Evolutionary conservation across 306 rosid species (phyloP).

Genomic region (Arachis stenosperma): DNA sequence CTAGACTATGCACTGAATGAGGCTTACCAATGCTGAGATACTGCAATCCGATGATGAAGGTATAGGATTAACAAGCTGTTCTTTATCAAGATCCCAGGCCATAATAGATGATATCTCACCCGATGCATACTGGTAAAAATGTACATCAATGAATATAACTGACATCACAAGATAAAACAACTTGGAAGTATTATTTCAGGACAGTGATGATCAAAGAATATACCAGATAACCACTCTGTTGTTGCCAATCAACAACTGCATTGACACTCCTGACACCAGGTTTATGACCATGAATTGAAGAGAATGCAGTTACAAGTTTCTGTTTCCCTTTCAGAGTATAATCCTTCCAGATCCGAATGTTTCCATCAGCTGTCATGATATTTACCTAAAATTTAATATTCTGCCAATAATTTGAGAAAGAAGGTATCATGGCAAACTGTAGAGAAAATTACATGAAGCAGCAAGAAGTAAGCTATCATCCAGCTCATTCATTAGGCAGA

Average conservation of each 20-base stretch:
- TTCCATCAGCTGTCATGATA: conserved; percentile 76
- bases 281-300: conserved; percentile 88
- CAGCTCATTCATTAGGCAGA: conserved; percentile 92
- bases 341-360: conserved; percentile 92
- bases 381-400: conserved; percentile 31
- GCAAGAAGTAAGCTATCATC: conserved; percentile 97
- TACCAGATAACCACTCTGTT: conserved; percentile 96
- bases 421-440: conserved; percentile 28
- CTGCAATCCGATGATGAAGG: conserved; percentile 86
- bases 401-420: conserved; percentile 1
- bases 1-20: conserved; percentile 1
- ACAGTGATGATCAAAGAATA: conserved; percentile 22
- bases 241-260: conserved; percentile 99
- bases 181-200: conserved; percentile 9
- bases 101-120: conserved; percentile 78
- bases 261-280: conserved; percentile 85
- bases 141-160: conserved; percentile 28
- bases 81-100: conserved; percentile 96
- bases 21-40: conserved; percentile 86
- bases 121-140: conserved; percentile 78
- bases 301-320: conserved; percentile 95
- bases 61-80: conserved; percentile 75
- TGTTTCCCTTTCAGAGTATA: conserved; percentile 74
- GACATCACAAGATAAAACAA: conserved; percentile 21
- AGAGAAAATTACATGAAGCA: conserved; percentile 82